These are phyloP conservation scores for Phragmites australis DNA, from an alignment of 176 grass and related monocot species.

Conservation along the genomic window DNA sequence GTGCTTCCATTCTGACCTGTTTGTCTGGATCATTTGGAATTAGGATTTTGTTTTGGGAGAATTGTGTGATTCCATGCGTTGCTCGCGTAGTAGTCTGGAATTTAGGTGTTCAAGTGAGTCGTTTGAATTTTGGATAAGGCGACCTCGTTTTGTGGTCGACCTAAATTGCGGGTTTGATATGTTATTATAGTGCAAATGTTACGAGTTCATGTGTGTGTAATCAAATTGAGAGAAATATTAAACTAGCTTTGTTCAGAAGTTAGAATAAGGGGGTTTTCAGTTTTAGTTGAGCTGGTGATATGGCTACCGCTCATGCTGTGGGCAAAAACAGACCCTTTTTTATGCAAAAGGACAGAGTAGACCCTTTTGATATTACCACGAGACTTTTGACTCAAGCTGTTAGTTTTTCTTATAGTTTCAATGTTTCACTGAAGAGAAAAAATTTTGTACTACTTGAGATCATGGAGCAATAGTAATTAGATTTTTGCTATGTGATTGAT, in stretches of 20 bases:
- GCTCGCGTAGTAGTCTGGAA: neutral
- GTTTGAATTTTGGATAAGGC: neutral
- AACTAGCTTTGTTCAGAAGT: neutral
- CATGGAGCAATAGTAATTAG: constrained; percentile 9
- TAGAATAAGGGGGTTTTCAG: neutral
- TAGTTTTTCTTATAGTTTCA: neutral
- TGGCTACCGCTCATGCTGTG: neutral
- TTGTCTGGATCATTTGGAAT: neutral
- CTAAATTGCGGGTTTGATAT: constrained; percentile 21
- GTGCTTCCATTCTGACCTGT: neutral
- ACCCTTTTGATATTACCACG: neutral
- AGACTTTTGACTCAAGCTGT: neutral
- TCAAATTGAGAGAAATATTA: neutral
- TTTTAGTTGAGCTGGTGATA: constrained; percentile 18
- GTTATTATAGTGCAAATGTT: neutral
- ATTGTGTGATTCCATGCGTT: neutral
- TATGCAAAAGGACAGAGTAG: no score
- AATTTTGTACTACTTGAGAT: neutral
- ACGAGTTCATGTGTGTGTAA: neutral
- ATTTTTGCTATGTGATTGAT: neutral
- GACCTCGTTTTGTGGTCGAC: neutral
- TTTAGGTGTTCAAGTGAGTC: constrained; percentile 2
- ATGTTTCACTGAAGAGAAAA: neutral
- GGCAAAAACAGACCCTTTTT: no score
- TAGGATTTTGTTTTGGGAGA: neutral